Base-by-base conservation (phyloP, 345 rosid species). In the Eucalyptus marginata region DNA sequence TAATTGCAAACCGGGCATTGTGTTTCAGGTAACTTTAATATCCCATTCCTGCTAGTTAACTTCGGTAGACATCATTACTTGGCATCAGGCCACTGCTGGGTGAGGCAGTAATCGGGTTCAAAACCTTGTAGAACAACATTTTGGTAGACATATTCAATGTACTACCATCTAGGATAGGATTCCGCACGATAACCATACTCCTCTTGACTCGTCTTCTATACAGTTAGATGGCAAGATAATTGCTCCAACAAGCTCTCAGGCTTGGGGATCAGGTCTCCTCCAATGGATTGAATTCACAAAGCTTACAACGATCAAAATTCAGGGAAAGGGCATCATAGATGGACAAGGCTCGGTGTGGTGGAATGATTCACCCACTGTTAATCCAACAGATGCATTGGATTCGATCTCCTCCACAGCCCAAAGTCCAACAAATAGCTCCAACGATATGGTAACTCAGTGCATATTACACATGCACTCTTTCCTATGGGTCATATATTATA, bases 331-430 rank as follows among this genome's bases (percentile, higher is more conserved):
- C 56, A 90, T 88, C 33, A 93, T 97, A n/a, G 99, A 97, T 79
- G 99, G 99, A 44, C 94, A 90, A 91, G 98, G 99, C 89, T 94
- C 97, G 1, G 96, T 93, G 71, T 96, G 99, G 99, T 96, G 99
- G 99, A 91, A 94, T 25, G 89, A 92, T 89, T 90, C 84, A 25
- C 93, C 95, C 46, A 46, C 90, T 49, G 90, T 90, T 58, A 86
- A 86, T 88, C 90, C 93, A 20, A 88, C 88, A 49, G 92, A 90
- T 43, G 91, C 87, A 66, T 87, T 93, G 52, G 90, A 88, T 83
- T 46, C 47, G 80, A 27, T 29, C 36, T 20, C 49, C 87, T 49
- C 85, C n/a, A 49, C 68, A 58, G 25, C 51, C 49, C 64, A 54
- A 80, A 90, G 89, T 85, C 83, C 90, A 89, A 88, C 88, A 54